Percentiles rank a stretch among this genome's conserved stretches.
phyloP scores from a whole-genome alignment of 345 rosid species.

The Odontarrhena argentea region DNA sequence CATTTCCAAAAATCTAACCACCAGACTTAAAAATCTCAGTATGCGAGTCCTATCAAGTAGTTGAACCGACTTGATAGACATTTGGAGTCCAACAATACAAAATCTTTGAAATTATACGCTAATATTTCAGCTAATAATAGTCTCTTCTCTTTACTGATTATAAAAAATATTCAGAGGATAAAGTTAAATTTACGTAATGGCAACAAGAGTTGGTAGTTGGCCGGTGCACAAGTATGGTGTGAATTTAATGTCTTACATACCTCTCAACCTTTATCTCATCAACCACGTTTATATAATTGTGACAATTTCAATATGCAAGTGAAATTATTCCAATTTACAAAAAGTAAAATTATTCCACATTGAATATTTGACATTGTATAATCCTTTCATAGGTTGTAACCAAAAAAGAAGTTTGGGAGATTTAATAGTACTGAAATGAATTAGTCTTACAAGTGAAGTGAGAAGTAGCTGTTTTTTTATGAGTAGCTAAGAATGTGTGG shows the following conservation, averaged over 20 bases:
- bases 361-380: background rate
- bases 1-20: constrained; percentile 27
- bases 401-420: background rate
- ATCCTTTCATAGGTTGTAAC: background rate
- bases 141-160: background rate
- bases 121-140: background rate
- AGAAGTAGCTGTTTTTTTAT: constrained; percentile 13
- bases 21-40: constrained; percentile 17
- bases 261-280: constrained; percentile 12
- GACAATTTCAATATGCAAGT: background rate
- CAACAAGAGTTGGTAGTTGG: constrained; percentile 22
- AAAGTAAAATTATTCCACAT: background rate
- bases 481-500: constrained; percentile 47
- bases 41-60: constrained; percentile 25
- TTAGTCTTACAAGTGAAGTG: constrained; percentile 21
- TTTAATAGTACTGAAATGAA: constrained; percentile 6
- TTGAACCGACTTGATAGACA: constrained; percentile 26
- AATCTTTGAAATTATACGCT: background rate
- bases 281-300: background rate
- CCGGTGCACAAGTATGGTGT: constrained; percentile 36
- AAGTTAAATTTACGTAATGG: constrained; percentile 38
- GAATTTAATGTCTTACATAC: constrained; percentile 27
- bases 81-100: constrained; percentile 9
- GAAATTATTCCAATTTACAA: background rate
- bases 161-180: background rate